Base-by-base conservation (phyloP, 352 stramenopile species). In the Phytophthora multivora region DNA sequence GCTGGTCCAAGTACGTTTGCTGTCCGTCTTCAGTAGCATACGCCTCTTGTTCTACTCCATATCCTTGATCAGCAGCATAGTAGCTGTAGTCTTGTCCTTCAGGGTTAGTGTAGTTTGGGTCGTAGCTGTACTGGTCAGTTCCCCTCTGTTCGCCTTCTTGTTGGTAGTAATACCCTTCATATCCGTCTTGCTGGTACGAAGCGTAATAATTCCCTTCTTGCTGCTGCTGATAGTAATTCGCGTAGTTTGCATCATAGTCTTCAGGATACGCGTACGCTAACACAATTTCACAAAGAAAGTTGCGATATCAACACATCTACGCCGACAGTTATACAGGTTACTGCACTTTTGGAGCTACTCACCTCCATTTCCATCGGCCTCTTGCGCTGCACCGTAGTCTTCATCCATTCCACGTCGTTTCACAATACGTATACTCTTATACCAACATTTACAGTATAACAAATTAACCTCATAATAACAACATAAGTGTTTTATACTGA, bases 1-100 rank as follows among this genome's bases (percentile, higher is more conserved):
- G 36, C 10, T 72, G 63, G 16, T 72, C 63, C 57, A 67, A 49
- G 51, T 71, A 71, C 8, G 42, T 5, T 40, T 62, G 56, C 10
- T 63, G 53, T 1, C 19, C 31, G 1, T 51, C 61, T 59, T 69
- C 61, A 8, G 53, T 26, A 13, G 13, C 47, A 31, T 69, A 69
- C 28, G 28, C 28, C 28, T 33, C 28, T 33, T 33, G 28, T 33
- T 33, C 28, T 33, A 21, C 23, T 41, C 46, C 53, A 69, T 25
- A 47, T 25, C 31, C 52, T 13, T 48, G 41, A 33, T n/a, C 26
- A 26, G 11, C 25, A 51, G 36, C 2, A 48, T 64, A 63, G 26
- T 69, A 61, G 9, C 16, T 39, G 36, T 61, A 68, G n/a, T 18
- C 6, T 8, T 18, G 5, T 31, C 33, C 33, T 48, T 6, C 28